These are phyloP conservation scores for Stagonosporopsis vannaccii DNA, from an alignment of 2,329 filamentous ascomycete species.

Conservation along the genomic window DNA sequence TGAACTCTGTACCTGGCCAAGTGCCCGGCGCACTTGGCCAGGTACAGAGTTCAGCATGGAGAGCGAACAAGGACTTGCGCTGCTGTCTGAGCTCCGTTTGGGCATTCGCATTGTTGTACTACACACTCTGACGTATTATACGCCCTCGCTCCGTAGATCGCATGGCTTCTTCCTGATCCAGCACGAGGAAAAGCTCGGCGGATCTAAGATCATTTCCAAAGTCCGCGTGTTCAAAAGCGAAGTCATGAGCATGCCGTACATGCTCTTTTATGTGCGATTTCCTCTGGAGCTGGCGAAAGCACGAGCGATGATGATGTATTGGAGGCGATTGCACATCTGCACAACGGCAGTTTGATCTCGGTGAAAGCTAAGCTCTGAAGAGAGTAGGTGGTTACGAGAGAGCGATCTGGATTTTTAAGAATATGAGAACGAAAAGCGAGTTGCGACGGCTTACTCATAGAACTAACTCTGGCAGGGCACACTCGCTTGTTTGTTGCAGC, in stretches of 20 bases:
- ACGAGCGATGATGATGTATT: not conserved
- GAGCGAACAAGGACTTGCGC: conserved; percentile 23
- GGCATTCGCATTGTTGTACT: not conserved
- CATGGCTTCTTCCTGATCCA: not conserved
- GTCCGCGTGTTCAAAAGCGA: not conserved
- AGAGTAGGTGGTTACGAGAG: not conserved
- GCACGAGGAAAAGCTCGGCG: not conserved
- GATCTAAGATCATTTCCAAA: not conserved
- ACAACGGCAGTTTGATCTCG: not conserved
- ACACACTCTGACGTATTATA: not conserved
- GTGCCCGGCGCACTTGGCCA: conserved; percentile 21
- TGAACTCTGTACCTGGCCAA: no score
- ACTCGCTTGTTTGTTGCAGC: no score
- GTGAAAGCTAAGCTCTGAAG: not conserved
- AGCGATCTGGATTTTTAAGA: no score
- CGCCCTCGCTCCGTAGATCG: not conserved
- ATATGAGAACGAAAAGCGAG: no score
- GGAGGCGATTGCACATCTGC: not conserved
- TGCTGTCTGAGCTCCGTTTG: conserved; percentile 16
- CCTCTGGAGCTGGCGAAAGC: not conserved
- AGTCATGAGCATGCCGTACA: not conserved
- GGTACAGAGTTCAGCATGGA: conserved; percentile 26
- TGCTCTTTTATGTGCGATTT: not conserved
- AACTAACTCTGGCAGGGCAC: no score
- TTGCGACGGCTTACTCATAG: no score